Evolutionary conservation across 768 basidiomycete species (phyloP).

Genomic region (Leccinum boreale): DNA sequence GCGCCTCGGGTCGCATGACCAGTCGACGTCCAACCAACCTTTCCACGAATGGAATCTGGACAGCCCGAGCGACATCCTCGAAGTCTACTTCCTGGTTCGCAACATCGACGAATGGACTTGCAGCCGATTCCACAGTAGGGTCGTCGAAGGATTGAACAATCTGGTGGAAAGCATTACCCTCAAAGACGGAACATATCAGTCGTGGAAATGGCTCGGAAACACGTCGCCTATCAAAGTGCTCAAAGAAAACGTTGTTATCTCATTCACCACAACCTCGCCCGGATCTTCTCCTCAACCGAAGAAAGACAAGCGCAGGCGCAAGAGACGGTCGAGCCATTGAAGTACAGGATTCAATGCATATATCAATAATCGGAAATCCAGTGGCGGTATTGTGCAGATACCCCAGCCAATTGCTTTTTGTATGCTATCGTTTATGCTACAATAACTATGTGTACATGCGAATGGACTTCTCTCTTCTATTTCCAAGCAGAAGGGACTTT

Average conservation of each 20-base stretch:
- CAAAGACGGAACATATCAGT: conserved; percentile 34
- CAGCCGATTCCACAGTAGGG: conserved; percentile 38
- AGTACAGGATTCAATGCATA: neutral
- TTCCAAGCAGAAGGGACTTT: conserved; percentile 83
- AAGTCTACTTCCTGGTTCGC: conserved; percentile 48
- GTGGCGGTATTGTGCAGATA: neutral
- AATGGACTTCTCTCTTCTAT: conserved; percentile 20
- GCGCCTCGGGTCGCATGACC: conserved; percentile 11
- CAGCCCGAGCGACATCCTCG: conserved; percentile 41
- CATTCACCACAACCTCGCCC: conserved; percentile 27
- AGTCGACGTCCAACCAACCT: conserved; percentile 16
- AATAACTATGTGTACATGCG: conserved; percentile 5
- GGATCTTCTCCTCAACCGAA: conserved; percentile 27
- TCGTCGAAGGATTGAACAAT: conserved; percentile 37
- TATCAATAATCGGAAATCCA: neutral
- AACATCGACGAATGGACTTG: conserved; percentile 55
- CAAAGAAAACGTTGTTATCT: conserved; percentile 37
- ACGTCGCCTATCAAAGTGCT: conserved; percentile 20
- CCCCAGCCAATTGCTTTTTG: neutral
- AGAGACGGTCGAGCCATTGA: conserved; percentile 28
- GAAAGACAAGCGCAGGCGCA: conserved; percentile 29
- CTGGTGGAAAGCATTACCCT: conserved; percentile 35
- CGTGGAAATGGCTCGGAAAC: conserved; percentile 49
- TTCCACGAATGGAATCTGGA: conserved; percentile 53
- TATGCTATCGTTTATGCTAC: conserved; percentile 6